A percentile compares a stretch with the other conserved stretches of the same genome.
Evolutionary conservation across 768 basidiomycete genomes (phyloP).

Genomic region (Amanita rimosa): DNA sequence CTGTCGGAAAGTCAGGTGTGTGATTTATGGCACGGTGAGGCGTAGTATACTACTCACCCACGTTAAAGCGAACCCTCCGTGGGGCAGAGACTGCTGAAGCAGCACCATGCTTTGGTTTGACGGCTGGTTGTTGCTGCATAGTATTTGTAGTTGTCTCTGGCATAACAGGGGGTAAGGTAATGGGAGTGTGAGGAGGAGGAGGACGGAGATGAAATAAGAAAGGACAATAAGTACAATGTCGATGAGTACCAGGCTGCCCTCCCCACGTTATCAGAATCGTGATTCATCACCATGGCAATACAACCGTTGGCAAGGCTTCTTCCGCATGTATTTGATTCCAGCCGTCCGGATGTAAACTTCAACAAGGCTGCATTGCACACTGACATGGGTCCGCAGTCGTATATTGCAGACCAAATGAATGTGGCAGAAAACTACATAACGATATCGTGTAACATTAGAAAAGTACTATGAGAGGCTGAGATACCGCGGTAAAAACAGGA

Average conservation of each 20-base stretch:
- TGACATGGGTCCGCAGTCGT: no score
- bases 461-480: constrained; percentile 1
- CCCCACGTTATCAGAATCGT: not conserved
- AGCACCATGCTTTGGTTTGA: constrained; percentile 28
- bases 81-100: constrained; percentile 35
- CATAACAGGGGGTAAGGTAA: constrained; percentile 14
- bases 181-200: constrained; percentile 9
- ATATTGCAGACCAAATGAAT: no score
- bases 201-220: constrained; percentile 11
- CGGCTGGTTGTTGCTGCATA: constrained; percentile 16
- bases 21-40: not conserved
- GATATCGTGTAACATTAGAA: constrained; percentile 1
- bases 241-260: not conserved
- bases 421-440: not conserved
- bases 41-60: constrained; percentile 49
- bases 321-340: not conserved
- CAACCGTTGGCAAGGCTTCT: not conserved
- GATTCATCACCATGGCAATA: not conserved
- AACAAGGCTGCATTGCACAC: no score
- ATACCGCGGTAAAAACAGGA: not conserved
- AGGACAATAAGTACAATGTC: constrained; percentile 12
- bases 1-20: constrained; percentile 17
- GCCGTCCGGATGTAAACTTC: no score
- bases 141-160: constrained; percentile 16
- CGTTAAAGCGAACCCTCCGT: constrained; percentile 83